Evolutionary conservation across 768 basidiomycete species (phyloP).

Genomic region (Auriscalpium vulgare): DNA sequence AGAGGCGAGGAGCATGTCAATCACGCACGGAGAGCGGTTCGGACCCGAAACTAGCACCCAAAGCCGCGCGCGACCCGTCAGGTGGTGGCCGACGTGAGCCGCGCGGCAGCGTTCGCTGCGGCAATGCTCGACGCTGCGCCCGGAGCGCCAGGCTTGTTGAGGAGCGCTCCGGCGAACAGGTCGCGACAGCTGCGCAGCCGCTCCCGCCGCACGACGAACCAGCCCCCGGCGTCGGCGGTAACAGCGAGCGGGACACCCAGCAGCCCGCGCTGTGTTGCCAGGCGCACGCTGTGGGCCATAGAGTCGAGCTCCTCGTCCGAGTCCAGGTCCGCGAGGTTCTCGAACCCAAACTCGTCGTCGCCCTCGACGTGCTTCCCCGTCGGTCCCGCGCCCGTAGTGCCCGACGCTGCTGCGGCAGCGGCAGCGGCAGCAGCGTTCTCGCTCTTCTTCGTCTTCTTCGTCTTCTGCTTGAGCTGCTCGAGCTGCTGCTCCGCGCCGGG

Average conservation of each 20-base stretch:
- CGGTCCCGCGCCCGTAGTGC: conserved; percentile 26
- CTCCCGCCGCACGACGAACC: conserved; percentile 74
- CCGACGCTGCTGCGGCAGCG: conserved; percentile 33
- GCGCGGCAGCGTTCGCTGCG: conserved; percentile 13
- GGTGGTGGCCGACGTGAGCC: conserved; percentile 6
- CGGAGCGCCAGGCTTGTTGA: conserved; percentile 5
- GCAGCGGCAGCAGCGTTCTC: conserved; percentile 26
- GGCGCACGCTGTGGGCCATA: conserved; percentile 52
- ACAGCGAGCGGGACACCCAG: conserved; percentile 63
- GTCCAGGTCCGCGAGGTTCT: conserved; percentile 73
- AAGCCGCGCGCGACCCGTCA: neutral
- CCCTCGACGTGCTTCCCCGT: conserved; percentile 46
- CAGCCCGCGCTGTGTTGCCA: conserved; percentile 47
- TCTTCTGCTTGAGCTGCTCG: conserved; percentile 29
- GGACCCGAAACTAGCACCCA: too few species aligned
- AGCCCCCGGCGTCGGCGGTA: conserved; percentile 66
- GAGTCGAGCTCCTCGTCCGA: conserved; percentile 82
- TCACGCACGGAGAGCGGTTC: too few species aligned
- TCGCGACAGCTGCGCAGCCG: conserved; percentile 37
- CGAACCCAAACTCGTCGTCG: conserved; percentile 36
- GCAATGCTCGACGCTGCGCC: conserved; percentile 16
- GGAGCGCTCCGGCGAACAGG: conserved; percentile 23
- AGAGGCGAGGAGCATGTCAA: too few species aligned
- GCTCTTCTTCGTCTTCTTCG: conserved; percentile 59
- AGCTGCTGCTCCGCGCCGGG: conserved; percentile 27